Base-by-base conservation (phyloP, 2,329 filamentous ascomycete species). In the Dactylellina sp. region DNA sequence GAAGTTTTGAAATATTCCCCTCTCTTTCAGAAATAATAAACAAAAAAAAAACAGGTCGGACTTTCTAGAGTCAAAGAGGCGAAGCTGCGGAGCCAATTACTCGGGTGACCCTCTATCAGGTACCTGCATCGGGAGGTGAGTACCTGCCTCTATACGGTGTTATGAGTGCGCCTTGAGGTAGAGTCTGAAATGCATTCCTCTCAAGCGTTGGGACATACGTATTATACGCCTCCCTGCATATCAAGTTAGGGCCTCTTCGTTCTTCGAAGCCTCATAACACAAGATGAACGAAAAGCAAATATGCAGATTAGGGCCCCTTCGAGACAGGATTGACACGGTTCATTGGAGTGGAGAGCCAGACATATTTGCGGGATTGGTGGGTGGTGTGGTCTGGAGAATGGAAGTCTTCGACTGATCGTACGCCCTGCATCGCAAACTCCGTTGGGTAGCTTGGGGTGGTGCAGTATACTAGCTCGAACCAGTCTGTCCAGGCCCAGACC, bases 191-290 rank as follows among this genome's bases (percentile, higher is more conserved):
- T 56, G 39, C 70, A 74, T 74, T 74, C 70, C 70, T 49, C 70
- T 74, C 55, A 66, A 62, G 42, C 61, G 53, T 65, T 55, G 46
- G 55, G 35, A 60, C 44, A 46, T 72, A 72, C 52, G 68, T 57
- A 61, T 40, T 59, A 39, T 46, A 24, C 35, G 50, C 40, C 61
- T 61, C 70, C 61, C 61, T 74, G 70, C 61, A 74, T 74, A 62
- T 59, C 70, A 66, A 71, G 46, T 53, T 57, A 55, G 61, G 70
- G 61, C 46, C 55, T 39, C n/a, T 64, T 55, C 70, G 70, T 74
- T 74, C 70, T 74, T 74, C 49, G 46, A 59, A 57, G 46, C 55
- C 50, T 57, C 56, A 61, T 66, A 66, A 65, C 61, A 72, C 65
- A 65, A 61, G 56, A 64, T 35, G 59, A 32, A 25, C 16, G 37